Evolutionary conservation across 371 early-diverging fungal genomes (phyloP), one percentile per base, ranked within the genome.

Genomic region (Dichotomocladium elegans): DNA sequence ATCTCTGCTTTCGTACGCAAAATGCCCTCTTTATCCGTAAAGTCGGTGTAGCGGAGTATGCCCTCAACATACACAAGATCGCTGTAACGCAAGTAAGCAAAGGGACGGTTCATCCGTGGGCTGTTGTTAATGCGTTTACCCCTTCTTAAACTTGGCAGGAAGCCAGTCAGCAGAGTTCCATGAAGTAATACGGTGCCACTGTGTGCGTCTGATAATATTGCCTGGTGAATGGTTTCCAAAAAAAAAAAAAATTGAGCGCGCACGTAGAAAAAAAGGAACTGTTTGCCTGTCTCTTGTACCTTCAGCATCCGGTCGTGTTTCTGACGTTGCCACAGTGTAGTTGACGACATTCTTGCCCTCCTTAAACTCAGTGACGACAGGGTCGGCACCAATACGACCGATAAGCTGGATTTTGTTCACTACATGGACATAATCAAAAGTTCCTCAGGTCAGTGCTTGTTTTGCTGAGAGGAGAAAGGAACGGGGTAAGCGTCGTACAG

Each of bases 1-100:
- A 88, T 86, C 30, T 79, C 78, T 24, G 85, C 79, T 47, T 70
- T 67, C 41, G 79, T 72, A 53, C 74, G 77, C 33, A 76, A 61
- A 24, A 72, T 57, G 35, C 82, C 84, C 5, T 86, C 83, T 63
- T 81, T 81, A 60, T 83, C 79, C 15, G 77, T 80, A 57, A 73
- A 87, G 5, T 77, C 69, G 24, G 55, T 70, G 59, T 84, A 84
- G 29, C 80, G 79, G 44, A 86, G 65, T 8, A 60, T 57, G 17
- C 86, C 86, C 55, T 82, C 83, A 15, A 86, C 80, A 64, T 76
- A 81, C 10, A 86, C 80, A 43, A 79, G 65, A 51, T 80, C 81
- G 43, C 86, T 77, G 26, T 11, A 31, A 0, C n/a, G n/a, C n/a
- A n/a, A n/a, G n/a, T n/a, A n/a, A n/a, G n/a, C n/a, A n/a, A n/a